A percentile compares a stretch with the other conserved stretches of the same genome.
Evolutionary conservation across 2,329 filamentous ascomycete species (phyloP).

Genomic region (Monilinia polystroma): DNA sequence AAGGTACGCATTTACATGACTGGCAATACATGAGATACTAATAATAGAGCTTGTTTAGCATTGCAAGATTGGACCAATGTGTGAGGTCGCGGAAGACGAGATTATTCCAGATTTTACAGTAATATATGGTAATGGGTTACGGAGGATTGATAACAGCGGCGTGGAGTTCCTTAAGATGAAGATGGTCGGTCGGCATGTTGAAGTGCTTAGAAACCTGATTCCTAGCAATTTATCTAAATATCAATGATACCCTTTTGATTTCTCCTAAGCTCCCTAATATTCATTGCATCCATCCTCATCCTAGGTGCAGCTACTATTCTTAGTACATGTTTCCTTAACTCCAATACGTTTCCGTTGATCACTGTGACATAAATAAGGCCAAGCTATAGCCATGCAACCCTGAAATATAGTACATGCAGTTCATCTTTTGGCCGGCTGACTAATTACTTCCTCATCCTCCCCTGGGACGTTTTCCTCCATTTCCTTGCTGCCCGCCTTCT

Average conservation of each 20-base stretch:
- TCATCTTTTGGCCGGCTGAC: constrained; percentile 24
- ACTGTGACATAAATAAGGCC: constrained; percentile 34
- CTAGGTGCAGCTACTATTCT: constrained; percentile 18
- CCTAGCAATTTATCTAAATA: constrained; percentile 51
- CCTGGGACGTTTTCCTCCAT: constrained; percentile 48
- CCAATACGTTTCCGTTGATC: constrained; percentile 1
- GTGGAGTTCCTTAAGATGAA: constrained; percentile 62
- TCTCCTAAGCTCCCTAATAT: constrained; percentile 12
- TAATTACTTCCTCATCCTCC: constrained; percentile 40
- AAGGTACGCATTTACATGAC: constrained; percentile 49
- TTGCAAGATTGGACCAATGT: constrained; percentile 68
- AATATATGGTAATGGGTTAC: constrained; percentile 63
- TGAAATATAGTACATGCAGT: constrained; percentile 37
- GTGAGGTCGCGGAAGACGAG: constrained; percentile 56
- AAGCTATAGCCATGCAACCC: constrained; percentile 32
- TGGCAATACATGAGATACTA: constrained; percentile 3
- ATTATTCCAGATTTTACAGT: constrained; percentile 66
- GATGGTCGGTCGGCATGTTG: constrained; percentile 65
- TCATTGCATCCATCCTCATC: constrained; percentile 14
- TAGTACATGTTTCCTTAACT: constrained; percentile 24
- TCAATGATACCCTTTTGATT: constrained; percentile 31
- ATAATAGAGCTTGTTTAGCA: constrained; percentile 47
- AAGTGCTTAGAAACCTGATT: constrained; percentile 65
- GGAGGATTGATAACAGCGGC: constrained; percentile 58
- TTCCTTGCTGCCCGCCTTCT: constrained; percentile 38